Evolutionary conservation across 257 asterid species (phyloP), one percentile per base, ranked within the genome.

Genomic region (Plantago elongata): DNA sequence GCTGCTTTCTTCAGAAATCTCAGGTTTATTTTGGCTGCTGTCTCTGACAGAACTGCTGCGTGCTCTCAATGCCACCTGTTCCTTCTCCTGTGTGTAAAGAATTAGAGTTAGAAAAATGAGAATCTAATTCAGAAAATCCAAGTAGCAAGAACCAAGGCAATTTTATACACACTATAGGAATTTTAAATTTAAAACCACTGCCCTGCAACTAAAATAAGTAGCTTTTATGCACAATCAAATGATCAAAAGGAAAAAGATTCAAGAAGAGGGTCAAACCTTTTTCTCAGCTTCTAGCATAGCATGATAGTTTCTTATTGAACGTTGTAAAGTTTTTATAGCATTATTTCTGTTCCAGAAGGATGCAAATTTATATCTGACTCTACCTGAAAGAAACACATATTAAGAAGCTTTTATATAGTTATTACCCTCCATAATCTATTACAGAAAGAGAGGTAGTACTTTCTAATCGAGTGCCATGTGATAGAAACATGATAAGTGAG

Each of bases 281-380:
- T 86, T 92, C 83, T 92, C 89, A 74, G 87, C 88, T 80, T 92
- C 93, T 49, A 86, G 54, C 69, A 80, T 81, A 64, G 81, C 73
- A 63, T 77, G 86, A 63, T 69, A 79, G 74, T 78, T 77, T 74
- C 81, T 83, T 10, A 74, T 78, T 37, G 82, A 74, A 57, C 81
- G 86, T 71, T 83, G 95, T 70, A 92, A 75, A 66, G 81, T 81
- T 76, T 82, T 78, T 73, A 89, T 72, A 8, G 87, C 82, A 54
- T 89, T 79, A 72, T 92, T 92, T 83, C 99, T 75, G 67, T 92
- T 92, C 97, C 99, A 92, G 79, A 92, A 92, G 68, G 99, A 92
- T 44, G 99, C 96, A 73, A 92, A 92, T 75, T 86, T 89, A 79
- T 92, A 92, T 72, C 95, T 84, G 68, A 92, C 88, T 74, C 93